These are phyloP conservation scores for Diaporthe sp. DNA, from an alignment of 2,329 filamentous ascomycete species.

Conservation along the genomic window DNA sequence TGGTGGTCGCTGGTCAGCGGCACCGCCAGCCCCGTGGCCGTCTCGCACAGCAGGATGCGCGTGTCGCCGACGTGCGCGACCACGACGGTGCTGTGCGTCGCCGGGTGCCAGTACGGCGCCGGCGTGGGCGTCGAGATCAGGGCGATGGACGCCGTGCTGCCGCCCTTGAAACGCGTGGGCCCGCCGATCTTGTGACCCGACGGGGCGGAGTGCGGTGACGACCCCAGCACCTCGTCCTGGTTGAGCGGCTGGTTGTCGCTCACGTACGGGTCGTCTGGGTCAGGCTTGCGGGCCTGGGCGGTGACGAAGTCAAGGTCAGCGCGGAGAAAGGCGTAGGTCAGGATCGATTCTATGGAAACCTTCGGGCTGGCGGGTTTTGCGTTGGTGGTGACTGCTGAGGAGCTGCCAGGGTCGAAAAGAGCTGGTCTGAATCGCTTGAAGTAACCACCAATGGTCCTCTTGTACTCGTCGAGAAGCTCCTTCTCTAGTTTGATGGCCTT, in stretches of 20 bases:
- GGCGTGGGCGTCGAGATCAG: constrained; percentile 94
- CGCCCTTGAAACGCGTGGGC: constrained; percentile 86
- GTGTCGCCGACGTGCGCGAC: constrained; percentile 96
- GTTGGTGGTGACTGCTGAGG: constrained; percentile 45
- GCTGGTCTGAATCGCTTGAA: constrained; percentile 91
- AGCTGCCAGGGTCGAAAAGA: constrained; percentile 70
- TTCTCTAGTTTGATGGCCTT: constrained; percentile 79
- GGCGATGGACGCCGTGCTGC: constrained; percentile 90
- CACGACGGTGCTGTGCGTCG: constrained; percentile 84
- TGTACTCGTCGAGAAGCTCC: constrained; percentile 82
- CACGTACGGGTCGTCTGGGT: constrained; percentile 77
- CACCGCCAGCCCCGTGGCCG: constrained; percentile 82
- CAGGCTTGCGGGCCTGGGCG: constrained; percentile 87
- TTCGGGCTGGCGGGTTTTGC: constrained; percentile 36
- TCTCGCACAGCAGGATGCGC: constrained; percentile 89
- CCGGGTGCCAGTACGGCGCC: constrained; percentile 95
- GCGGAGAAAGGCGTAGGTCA: constrained; percentile 93
- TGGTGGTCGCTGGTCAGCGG: constrained; percentile 94
- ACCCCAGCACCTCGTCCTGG: constrained; percentile 84
- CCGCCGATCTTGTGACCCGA: constrained; percentile 79
- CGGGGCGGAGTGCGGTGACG: constrained; percentile 65
- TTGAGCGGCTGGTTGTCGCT: constrained; percentile 83
- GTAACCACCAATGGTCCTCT: constrained; percentile 90
- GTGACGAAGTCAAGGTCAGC: constrained; percentile 95
- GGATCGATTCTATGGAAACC: constrained; percentile 80